Evolutionary conservation across 192 early-diverging fungal species (phyloP).

Genomic region (Mortierella hygrophila): DNA sequence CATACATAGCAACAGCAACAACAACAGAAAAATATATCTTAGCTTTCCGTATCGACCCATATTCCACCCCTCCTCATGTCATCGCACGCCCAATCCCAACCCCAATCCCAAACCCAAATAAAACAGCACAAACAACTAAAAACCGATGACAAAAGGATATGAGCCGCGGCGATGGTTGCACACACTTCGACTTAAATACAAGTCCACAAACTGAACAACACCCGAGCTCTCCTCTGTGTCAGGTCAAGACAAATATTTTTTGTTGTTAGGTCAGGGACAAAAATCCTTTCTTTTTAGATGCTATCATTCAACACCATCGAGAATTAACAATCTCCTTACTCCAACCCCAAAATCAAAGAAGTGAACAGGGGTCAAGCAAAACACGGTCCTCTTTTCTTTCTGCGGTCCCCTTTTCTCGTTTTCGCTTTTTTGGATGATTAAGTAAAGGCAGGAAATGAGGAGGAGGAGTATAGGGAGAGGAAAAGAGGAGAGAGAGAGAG

Average conservation of each 20-base stretch:
- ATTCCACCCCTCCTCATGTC: background rate
- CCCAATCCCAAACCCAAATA: background rate
- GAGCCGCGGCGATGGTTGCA: slow-evolving; percentile 2
- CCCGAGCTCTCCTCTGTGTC: background rate
- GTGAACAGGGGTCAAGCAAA: background rate
- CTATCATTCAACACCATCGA: background rate
- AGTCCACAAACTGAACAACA: background rate
- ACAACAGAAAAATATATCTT: background rate
- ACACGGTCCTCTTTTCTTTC: background rate
- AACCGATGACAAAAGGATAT: background rate
- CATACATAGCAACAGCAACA: no score
- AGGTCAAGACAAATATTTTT: background rate
- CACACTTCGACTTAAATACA: background rate
- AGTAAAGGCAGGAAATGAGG: no score
- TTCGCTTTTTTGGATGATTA: slow-evolving; percentile 2
- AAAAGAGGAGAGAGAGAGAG: background rate
- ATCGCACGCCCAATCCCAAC: background rate
- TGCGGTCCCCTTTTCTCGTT: background rate
- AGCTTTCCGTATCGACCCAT: background rate
- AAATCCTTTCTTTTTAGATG: background rate
- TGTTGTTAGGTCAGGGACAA: background rate
- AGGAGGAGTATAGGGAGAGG: no score
- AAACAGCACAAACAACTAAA: background rate
- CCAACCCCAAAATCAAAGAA: background rate
- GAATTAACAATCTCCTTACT: background rate